Conservation (phyloP, 441 rosid genomes). For the Manihot esculenta region DNA sequence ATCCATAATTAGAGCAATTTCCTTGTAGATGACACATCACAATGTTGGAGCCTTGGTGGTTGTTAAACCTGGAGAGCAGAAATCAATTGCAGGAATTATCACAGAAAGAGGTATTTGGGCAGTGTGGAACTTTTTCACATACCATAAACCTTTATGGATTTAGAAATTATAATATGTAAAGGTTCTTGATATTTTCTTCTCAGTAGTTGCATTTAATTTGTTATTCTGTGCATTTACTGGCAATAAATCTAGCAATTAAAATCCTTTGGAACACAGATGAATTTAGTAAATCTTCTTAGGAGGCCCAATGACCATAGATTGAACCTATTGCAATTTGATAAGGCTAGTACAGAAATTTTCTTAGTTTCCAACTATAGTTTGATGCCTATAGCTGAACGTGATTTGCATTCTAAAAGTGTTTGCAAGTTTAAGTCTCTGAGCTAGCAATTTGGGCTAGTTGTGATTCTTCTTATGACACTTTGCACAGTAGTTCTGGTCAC, state of each 20-base stretch:
- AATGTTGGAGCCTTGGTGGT: constrained; percentile 96
- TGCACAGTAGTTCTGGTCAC: not conserved
- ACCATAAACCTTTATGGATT: not conserved
- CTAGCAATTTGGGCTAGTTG: not conserved
- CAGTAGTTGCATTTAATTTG: not conserved
- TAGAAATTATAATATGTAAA: not conserved
- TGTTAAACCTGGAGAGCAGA: constrained; percentile 84
- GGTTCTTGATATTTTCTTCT: not conserved
- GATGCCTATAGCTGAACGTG: not conserved
- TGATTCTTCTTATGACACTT: not conserved
- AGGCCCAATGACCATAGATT: too few relatives aligned
- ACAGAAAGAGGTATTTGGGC: constrained; percentile 80
- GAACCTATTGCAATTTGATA: not conserved
- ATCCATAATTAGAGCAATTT: too few relatives aligned
- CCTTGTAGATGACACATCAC: constrained; percentile 84
- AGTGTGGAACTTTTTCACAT: not conserved
- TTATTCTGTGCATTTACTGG: not conserved
- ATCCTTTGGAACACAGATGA: too few relatives aligned
- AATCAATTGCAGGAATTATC: constrained; percentile 88
- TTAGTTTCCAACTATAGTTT: not conserved
- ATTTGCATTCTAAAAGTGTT: not conserved
- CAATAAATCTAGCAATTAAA: not conserved
- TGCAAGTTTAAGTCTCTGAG: not conserved
- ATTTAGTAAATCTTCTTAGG: too few relatives aligned
- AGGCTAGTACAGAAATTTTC: not conserved